Percentiles rank a stretch among this genome's conserved stretches.
phyloP scores from a whole-genome alignment of 805 yeast species.

The Ogataea nitratoaversa region DNA sequence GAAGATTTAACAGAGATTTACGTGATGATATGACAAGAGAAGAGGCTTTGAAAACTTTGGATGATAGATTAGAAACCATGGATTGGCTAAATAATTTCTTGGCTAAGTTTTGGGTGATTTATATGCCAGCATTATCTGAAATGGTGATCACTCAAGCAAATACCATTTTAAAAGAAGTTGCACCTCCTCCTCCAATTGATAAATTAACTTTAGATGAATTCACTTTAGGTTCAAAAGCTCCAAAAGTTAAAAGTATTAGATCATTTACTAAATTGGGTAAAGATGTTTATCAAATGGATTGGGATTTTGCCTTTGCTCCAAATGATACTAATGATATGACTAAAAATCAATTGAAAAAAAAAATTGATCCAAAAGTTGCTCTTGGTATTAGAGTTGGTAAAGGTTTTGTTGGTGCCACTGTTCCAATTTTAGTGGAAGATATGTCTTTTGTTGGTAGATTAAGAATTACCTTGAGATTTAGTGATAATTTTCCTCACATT shows the following conservation, averaged over 20 bases:
- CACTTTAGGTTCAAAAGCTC: constrained; percentile 78
- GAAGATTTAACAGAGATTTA: constrained; percentile 69
- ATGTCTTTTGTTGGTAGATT: constrained; percentile 72
- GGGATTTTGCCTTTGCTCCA: constrained; percentile 79
- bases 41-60: constrained; percentile 59
- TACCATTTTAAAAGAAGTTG: constrained; percentile 60
- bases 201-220: constrained; percentile 70
- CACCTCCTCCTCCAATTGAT: constrained; percentile 82
- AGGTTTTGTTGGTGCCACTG: constrained; percentile 68
- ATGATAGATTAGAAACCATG: constrained; percentile 65
- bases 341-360: constrained; percentile 62
- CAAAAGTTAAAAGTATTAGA: constrained; percentile 65
- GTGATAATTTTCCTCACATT: constrained; percentile 73
- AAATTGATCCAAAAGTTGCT: constrained; percentile 76
- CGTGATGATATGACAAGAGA: constrained; percentile 73
- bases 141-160: constrained; percentile 70
- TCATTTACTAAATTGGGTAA: constrained; percentile 68
- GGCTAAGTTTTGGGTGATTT: constrained; percentile 81
- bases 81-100: constrained; percentile 76
- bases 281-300: constrained; percentile 74
- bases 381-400: constrained; percentile 79
- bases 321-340: constrained; percentile 84
- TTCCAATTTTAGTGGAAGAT: constrained; percentile 78
- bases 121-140: constrained; percentile 81
- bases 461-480: constrained; percentile 58